These are phyloP conservation scores for Podaxis sp. DNA, from an alignment of 768 basidiomycete species.

Conservation along the genomic window DNA sequence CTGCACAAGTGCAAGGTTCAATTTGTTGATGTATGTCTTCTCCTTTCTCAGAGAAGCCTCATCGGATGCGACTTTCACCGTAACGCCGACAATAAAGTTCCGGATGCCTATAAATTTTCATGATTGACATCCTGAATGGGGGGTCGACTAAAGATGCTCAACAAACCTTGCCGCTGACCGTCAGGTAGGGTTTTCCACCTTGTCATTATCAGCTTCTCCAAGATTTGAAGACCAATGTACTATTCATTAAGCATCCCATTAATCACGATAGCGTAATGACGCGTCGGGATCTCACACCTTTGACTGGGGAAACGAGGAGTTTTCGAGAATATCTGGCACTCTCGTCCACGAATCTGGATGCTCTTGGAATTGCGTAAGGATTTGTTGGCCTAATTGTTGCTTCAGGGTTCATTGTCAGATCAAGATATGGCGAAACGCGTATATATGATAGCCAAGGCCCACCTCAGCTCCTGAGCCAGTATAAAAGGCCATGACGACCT, in stretches of 20 bases:
- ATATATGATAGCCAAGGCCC: slow-evolving; percentile 19
- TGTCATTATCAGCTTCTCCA: slow-evolving; percentile 92
- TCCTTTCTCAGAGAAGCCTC: slow-evolving; percentile 86
- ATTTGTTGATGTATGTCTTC: slow-evolving; percentile 93
- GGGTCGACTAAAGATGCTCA: not conserved
- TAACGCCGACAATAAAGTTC: slow-evolving; percentile 93
- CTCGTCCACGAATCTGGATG: slow-evolving; percentile 96
- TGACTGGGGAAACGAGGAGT: slow-evolving; percentile 78
- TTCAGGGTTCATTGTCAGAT: slow-evolving; percentile 34
- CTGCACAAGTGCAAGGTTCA: slow-evolving; percentile 94
- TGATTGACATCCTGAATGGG: not conserved
- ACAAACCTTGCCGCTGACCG: slow-evolving; percentile 83
- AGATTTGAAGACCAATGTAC: slow-evolving; percentile 96
- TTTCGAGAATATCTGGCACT: slow-evolving; percentile 91
- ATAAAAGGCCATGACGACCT: slow-evolving; percentile 91
- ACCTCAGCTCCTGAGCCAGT: slow-evolving; percentile 85
- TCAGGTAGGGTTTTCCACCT: slow-evolving; percentile 96
- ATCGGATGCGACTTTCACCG: slow-evolving; percentile 91
- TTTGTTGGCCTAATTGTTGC: slow-evolving; percentile 95
- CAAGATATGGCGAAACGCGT: slow-evolving; percentile 19
- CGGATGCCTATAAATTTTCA: slow-evolving; percentile 66
- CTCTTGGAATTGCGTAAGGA: slow-evolving; percentile 95
- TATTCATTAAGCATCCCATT: slow-evolving; percentile 30
- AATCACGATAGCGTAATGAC: not conserved
- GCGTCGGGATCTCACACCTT: slow-evolving; percentile 49